Base-by-base conservation (phyloP, 345 rosid species). In the Chamaenerion angustifolium region DNA sequence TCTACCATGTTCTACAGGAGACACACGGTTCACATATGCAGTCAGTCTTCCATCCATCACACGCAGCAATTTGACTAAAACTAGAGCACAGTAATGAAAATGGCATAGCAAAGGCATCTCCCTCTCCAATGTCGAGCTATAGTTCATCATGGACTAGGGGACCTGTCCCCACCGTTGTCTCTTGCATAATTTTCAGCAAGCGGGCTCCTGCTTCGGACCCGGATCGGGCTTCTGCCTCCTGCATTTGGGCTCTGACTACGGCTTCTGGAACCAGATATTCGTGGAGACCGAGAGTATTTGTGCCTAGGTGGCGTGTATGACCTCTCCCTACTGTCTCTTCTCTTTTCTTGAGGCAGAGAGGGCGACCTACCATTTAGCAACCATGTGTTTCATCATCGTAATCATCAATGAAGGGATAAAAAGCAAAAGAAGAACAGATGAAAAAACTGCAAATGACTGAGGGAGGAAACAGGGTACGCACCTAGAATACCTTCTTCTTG, bases 381-480 rank as follows among this genome's bases (percentile, higher is more conserved):
- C 37, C 37, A 31, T 31, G 37, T 31, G 8, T 31, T 31, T 7
- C n/a, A n/a, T n/a, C 27, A 23, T 23, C 27, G 5, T 23, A 23
- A 31, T 31, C 37, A 31, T 4, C 37, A 45, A 68, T 70, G 13
- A 92, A 75, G n/a, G n/a, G n/a, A n/a, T n/a, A n/a, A n/a, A n/a
- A n/a, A n/a, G n/a, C n/a, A n/a, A n/a, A n/a, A n/a, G n/a, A n/a
- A n/a, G n/a, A n/a, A n/a, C n/a, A n/a, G n/a, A n/a, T n/a, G n/a
- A 76, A 87, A 71, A 87, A 65, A 80, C 93, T 87, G 25, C 75
- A 87, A 89, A 71, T 84, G 81, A 90, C 94, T 78, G 0, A 21
- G 4, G 25, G 25, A 21, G 25, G 25, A 21, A 21, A 21, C 25
- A 21, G 25, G 25, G 41, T 4, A 35, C 46, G 43, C 52, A 92